Evolutionary conservation across 768 basidiomycete species (phyloP).

Genomic region (Russula brevipes): DNA sequence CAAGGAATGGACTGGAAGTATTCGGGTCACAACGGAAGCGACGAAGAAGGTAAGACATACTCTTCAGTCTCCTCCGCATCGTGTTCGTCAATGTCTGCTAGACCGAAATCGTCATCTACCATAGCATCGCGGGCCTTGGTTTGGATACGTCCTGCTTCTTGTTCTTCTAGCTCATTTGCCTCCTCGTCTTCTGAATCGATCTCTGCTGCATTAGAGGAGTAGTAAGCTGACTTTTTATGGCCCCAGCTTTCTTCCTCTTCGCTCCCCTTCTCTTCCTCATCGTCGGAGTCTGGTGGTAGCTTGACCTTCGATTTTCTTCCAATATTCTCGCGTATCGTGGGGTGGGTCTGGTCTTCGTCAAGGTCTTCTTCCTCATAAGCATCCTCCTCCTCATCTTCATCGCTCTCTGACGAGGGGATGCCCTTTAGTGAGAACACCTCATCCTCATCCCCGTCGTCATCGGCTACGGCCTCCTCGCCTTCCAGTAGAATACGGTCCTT

Average conservation of each 20-base stretch:
- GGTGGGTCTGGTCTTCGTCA: constrained; percentile 17
- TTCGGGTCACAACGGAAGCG: not conserved
- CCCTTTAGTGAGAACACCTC: constrained; percentile 77
- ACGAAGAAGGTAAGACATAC: constrained; percentile 5
- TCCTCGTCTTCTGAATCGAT: constrained; percentile 87
- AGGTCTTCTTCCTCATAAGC: constrained; percentile 36
- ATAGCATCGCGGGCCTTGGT: constrained; percentile 65
- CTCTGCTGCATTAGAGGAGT: constrained; percentile 76
- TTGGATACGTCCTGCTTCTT: constrained; percentile 79
- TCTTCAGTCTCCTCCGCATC: constrained; percentile 28
- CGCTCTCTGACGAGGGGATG: constrained; percentile 42
- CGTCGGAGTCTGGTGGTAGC: constrained; percentile 22
- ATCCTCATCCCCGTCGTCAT: constrained; percentile 61
- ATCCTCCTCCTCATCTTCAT: constrained; percentile 44
- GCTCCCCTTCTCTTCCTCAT: constrained; percentile 30
- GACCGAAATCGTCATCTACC: constrained; percentile 77
- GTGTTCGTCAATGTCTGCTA: constrained; percentile 53
- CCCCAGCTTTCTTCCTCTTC: constrained; percentile 78
- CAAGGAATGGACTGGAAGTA: constrained; percentile 35
- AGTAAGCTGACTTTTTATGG: constrained; percentile 70
- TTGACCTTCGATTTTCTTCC: constrained; percentile 28
- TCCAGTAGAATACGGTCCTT: constrained; percentile 76
- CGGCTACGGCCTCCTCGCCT: constrained; percentile 44
- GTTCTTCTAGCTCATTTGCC: constrained; percentile 80
- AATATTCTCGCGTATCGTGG: constrained; percentile 27